These are phyloP conservation scores for Euphorbia schlechtendalii DNA, from an alignment of 441 rosid species.

Conservation along the genomic window DNA sequence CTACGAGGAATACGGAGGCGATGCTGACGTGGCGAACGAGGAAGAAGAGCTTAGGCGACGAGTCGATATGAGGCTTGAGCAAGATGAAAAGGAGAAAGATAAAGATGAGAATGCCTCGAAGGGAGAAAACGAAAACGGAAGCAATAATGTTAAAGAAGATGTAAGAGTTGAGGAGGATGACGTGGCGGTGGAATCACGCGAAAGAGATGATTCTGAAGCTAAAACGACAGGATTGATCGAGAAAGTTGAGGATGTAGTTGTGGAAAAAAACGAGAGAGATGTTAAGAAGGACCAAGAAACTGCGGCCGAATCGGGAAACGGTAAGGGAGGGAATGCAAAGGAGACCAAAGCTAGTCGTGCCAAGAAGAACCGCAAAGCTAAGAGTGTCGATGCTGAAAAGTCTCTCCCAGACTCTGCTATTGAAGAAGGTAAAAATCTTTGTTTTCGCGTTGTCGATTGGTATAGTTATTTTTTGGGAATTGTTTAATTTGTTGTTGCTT, in stretches of 20 bases:
- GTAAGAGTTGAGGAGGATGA: constrained; percentile 23
- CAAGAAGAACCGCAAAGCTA: constrained; percentile 8
- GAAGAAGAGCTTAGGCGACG: constrained; percentile 30
- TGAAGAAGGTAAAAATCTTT: constrained; percentile 44
- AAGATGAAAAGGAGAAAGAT: constrained; percentile 15
- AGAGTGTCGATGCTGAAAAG: constrained; percentile 18
- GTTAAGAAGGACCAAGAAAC: no score
- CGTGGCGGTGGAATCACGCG: constrained; percentile 23
- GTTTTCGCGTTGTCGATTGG: no score
- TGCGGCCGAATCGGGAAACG: no score
- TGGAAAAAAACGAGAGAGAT: no score
- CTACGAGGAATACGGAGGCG: constrained; percentile 19
- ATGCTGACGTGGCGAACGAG: constrained; percentile 20
- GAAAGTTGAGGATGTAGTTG: constrained; percentile 35
- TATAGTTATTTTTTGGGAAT: no score
- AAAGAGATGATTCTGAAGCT: constrained; percentile 14
- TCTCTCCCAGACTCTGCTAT: neutral
- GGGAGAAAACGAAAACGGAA: constrained; percentile 30
- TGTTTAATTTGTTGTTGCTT: neutral
- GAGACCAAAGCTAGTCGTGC: neutral
- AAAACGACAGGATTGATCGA: constrained; percentile 41
- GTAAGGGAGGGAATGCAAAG: neutral
- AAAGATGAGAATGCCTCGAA: no score
- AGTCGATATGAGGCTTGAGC: constrained; percentile 23
- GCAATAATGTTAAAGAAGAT: constrained; percentile 8